These are phyloP conservation scores for Flaveria brownii DNA, from an alignment of 129 eudicot genomes.

Conservation along the genomic window DNA sequence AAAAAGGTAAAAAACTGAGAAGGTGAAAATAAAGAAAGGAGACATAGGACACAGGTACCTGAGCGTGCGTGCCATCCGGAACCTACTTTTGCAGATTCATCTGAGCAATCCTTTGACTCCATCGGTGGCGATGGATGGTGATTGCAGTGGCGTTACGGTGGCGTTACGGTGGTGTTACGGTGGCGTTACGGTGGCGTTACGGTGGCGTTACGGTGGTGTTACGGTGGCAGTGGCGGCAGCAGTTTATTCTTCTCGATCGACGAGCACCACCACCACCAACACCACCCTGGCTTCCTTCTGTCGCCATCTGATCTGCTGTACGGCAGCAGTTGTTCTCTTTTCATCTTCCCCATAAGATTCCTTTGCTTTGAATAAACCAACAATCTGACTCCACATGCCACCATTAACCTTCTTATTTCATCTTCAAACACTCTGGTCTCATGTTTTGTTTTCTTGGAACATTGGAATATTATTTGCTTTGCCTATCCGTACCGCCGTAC, in stretches of 20 bases:
- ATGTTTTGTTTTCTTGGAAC: not conserved
- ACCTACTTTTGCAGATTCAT: constrained; percentile 29
- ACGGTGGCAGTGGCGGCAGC: not conserved
- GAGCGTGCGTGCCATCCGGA: constrained; percentile 38
- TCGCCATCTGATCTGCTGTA: constrained; percentile 15
- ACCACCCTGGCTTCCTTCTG: not conserved
- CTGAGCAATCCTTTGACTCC: constrained; percentile 28
- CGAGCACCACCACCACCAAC: not conserved
- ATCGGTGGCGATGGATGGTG: constrained; percentile 8
- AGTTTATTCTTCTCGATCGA: not conserved
- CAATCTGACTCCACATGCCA: not conserved
- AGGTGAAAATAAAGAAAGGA: not conserved
- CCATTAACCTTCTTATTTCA: not conserved
- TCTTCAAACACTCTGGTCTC: not conserved
- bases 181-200: not conserved
- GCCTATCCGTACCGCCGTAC: no score
- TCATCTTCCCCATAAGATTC: constrained; percentile 36
- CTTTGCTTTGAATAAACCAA: constrained; percentile 35
- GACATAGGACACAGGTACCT: not conserved
- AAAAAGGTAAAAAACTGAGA: no score
- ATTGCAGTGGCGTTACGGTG: no score
- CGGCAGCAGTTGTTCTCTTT: not conserved
- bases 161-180: not conserved
- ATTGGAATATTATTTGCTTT: not conserved
- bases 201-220: not conserved